Evolutionary conservation across 257 asterid genomes (phyloP).

Genomic region (Solanum stenotomum): DNA sequence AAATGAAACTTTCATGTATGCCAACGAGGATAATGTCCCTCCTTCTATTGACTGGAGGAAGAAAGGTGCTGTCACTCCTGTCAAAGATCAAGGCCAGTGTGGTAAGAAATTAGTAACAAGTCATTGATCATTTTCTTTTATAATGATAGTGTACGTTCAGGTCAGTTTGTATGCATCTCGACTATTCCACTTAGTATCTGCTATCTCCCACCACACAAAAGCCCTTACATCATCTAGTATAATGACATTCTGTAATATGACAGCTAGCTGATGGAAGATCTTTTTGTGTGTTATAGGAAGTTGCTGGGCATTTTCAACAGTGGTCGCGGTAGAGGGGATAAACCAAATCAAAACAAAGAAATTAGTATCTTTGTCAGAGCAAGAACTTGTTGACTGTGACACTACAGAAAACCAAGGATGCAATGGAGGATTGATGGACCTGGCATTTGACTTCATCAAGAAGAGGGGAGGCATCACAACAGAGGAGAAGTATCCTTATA

Average conservation of each 20-base stretch:
- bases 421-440: slow-evolving; percentile 82
- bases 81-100: slow-evolving; percentile 89
- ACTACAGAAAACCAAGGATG: slow-evolving; percentile 57
- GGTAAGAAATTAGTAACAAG: slow-evolving; percentile 31
- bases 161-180: background rate
- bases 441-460: slow-evolving; percentile 59
- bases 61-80: slow-evolving; percentile 57
- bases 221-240: background rate
- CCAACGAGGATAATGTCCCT: slow-evolving; percentile 37
- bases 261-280: background rate
- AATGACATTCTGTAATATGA: background rate
- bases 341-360: slow-evolving; percentile 57
- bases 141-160: background rate
- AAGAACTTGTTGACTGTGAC: slow-evolving; percentile 86
- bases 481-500: slow-evolving; percentile 66
- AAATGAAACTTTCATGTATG: slow-evolving; percentile 47
- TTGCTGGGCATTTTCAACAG: slow-evolving; percentile 94
- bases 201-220: background rate
- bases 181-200: background rate
- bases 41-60: slow-evolving; percentile 78
- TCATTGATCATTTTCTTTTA: background rate
- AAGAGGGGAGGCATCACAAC: slow-evolving; percentile 70
- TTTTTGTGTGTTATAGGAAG: slow-evolving; percentile 38
- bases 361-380: slow-evolving; percentile 70
- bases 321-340: slow-evolving; percentile 84